Percentiles rank a stretch among this genome's conserved stretches.
phyloP scores from a whole-genome alignment of 768 basidiomycete genomes.

The Lactarius quietus region DNA sequence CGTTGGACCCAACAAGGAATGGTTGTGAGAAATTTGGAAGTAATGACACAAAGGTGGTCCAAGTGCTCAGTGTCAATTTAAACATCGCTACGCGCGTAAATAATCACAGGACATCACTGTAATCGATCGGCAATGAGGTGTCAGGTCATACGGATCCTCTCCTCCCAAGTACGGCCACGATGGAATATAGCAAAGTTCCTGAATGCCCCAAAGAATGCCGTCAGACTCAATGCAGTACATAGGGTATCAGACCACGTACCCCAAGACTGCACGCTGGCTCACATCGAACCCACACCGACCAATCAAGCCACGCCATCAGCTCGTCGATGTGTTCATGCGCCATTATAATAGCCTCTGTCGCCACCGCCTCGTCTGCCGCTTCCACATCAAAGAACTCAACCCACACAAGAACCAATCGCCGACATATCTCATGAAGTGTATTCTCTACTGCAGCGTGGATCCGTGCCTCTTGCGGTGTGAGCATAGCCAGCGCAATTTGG shows the following conservation, averaged over 20 bases:
- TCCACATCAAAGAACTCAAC: conserved; percentile 26
- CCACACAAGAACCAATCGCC: conserved; percentile 22
- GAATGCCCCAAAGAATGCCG: background rate
- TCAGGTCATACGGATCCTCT: no score
- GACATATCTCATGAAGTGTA: no score
- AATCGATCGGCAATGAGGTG: no score
- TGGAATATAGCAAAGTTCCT: conserved; percentile 26
- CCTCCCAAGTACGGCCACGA: no score
- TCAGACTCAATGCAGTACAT: background rate
- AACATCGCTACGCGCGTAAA: no score
- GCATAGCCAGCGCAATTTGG: background rate
- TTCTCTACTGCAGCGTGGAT: conserved; percentile 24
- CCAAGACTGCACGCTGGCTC: conserved; percentile 21
- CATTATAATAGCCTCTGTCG: background rate
- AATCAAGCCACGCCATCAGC: conserved; percentile 27
- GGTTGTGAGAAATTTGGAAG: no score
- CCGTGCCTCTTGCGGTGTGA: conserved; percentile 24
- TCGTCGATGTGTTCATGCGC: no score
- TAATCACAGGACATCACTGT: no score
- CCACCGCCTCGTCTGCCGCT: background rate
- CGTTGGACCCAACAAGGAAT: no score
- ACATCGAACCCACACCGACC: conserved; percentile 27
- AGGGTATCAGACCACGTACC: conserved; percentile 11
- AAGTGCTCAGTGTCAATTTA: no score
- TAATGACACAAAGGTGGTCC: no score